Conservation (phyloP, 2,329 filamentous ascomycete genomes). For the Macroventuria anomochaeta region DNA sequence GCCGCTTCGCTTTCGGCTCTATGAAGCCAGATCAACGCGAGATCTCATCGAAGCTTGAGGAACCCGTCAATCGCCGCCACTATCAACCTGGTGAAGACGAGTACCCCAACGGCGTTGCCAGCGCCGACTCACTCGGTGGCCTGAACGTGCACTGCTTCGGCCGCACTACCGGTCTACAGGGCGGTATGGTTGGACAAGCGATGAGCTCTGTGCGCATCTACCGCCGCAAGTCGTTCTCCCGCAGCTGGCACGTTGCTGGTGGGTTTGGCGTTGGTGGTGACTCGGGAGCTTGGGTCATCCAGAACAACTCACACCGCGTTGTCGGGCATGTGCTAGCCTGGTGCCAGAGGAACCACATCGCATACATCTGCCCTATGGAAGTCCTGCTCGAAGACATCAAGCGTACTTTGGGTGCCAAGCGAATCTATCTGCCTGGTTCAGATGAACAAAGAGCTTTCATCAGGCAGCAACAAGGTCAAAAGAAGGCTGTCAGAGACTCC, state of each 20-base stretch:
- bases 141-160: slow-evolving; percentile 86
- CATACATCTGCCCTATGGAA: slow-evolving; percentile 96
- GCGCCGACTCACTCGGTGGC: slow-evolving; percentile 69
- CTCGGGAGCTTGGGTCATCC: slow-evolving; percentile 91
- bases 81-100: slow-evolving; percentile 49
- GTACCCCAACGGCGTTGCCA: slow-evolving; percentile 65
- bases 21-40: slow-evolving; percentile 37
- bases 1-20: slow-evolving; percentile 43
- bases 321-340: slow-evolving; percentile 92
- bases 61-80: slow-evolving; percentile 44
- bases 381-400: slow-evolving; percentile 85
- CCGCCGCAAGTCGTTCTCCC: slow-evolving; percentile 79
- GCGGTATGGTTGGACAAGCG: slow-evolving; percentile 76
- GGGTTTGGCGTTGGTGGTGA: slow-evolving; percentile 80
- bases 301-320: slow-evolving; percentile 76
- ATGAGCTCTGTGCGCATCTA: slow-evolving; percentile 88
- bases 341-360: slow-evolving; percentile 78
- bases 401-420: slow-evolving; percentile 72
- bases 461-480: slow-evolving; percentile 13
- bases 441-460: slow-evolving; percentile 34
- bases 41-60: slow-evolving; percentile 42
- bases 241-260: slow-evolving; percentile 69
- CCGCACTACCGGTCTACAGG: slow-evolving; percentile 82
- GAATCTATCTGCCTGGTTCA: slow-evolving; percentile 73
- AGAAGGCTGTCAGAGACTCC: slow-evolving; percentile 3